Evolutionary conservation across 1,139 yeast species (phyloP).

Genomic region (Candida glucosophila): DNA sequence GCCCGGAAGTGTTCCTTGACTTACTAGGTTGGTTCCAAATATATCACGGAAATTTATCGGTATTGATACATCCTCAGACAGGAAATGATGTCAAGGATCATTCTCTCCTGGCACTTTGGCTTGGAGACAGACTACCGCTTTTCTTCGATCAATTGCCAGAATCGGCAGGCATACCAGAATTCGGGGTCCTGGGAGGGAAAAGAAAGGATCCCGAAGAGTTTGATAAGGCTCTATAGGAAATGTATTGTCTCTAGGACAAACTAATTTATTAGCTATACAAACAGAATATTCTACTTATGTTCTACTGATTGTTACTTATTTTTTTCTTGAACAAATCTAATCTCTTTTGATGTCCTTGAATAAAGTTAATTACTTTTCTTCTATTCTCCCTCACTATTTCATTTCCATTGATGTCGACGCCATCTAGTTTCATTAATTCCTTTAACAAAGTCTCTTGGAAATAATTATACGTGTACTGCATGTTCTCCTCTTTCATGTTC

Average conservation of each 20-base stretch:
- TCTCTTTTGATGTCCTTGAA: constrained; percentile 52
- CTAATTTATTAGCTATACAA: no score
- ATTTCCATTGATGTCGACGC: constrained; percentile 46
- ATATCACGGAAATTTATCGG: constrained; percentile 20
- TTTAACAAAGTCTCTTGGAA: constrained; percentile 62
- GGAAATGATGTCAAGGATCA: constrained; percentile 22
- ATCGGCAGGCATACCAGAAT: constrained; percentile 14
- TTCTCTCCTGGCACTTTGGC: constrained; percentile 22
- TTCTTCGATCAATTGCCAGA: constrained; percentile 11
- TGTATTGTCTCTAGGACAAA: no score
- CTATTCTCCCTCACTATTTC: constrained; percentile 47
- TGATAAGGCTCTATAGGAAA: no score
- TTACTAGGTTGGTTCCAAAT: constrained; percentile 25
- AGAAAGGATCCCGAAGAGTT: no score
- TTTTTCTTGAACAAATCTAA: constrained; percentile 47
- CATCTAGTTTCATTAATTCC: constrained; percentile 57
- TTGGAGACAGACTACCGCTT: constrained; percentile 18
- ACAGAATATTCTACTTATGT: no score
- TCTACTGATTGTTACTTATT: constrained; percentile 17
- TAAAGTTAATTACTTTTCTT: constrained; percentile 48
- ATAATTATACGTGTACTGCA: constrained; percentile 45
- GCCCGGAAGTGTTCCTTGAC: constrained; percentile 21
- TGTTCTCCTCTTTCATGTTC: constrained; percentile 26
- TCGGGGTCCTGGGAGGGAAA: no score
- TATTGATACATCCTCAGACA: constrained; percentile 26